These are phyloP conservation scores for Capsicum pubescens DNA, from an alignment of 257 asterid species.

Conservation along the genomic window DNA sequence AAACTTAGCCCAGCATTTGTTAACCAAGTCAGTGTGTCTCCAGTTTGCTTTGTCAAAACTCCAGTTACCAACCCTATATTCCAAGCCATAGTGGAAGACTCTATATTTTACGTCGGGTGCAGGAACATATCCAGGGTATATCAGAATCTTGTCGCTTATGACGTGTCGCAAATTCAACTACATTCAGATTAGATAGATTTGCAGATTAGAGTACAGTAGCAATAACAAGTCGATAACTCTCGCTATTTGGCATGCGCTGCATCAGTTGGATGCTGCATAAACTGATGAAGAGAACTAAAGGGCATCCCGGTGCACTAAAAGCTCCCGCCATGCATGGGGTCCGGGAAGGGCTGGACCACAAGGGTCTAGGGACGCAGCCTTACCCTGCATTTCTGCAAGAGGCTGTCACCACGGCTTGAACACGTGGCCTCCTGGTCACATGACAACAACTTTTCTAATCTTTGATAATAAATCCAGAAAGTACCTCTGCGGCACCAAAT, in stretches of 20 bases:
- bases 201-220: not conserved
- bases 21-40: conserved; percentile 70
- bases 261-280: not conserved
- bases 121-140: conserved; percentile 92
- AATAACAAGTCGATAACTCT: not conserved
- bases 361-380: too few species aligned
- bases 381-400: too few species aligned
- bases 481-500: conserved; percentile 98
- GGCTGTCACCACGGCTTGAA: too few species aligned
- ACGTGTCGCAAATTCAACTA: conserved; percentile 80
- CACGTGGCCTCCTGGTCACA: too few species aligned
- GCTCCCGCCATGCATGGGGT: too few species aligned
- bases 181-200: not conserved
- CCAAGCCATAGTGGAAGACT: conserved; percentile 90
- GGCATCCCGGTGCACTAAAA: too few species aligned
- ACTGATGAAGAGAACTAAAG: not conserved
- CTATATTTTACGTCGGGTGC: conserved; percentile 70
- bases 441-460: not conserved
- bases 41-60: conserved; percentile 94
- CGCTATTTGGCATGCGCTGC: not conserved
- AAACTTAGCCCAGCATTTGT: conserved; percentile 82
- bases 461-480: not conserved
- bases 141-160: conserved; percentile 72
- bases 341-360: too few species aligned
- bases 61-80: conserved; percentile 82